Evolutionary conservation across 176 grass and related monocot genomes (phyloP), one percentile per base, ranked within the genome.

Genomic region (Juncus inflexus): DNA sequence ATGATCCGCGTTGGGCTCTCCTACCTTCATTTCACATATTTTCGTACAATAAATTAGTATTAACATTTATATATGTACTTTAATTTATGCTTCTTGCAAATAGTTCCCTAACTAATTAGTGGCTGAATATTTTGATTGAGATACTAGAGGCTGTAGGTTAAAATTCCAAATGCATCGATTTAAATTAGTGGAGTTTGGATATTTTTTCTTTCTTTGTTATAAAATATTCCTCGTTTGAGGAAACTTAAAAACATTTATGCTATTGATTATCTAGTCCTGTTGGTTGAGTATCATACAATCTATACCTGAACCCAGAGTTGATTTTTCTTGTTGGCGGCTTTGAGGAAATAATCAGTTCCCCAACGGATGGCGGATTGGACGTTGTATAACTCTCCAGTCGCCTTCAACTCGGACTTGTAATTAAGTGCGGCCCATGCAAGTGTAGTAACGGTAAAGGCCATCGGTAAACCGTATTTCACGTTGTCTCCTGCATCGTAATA

Each of bases 401-500:
- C 1, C 72, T 81, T 11, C 37, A 99, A 80, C 80, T 99, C 88
- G 1, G 75, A 28, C 40, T 79, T 37, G 69, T 84, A 92, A 55
- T 77, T 64, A 56, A 99, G 60, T 8, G 85, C 88, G 4, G 84
- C 71, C 94, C 94, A 99, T 61, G 94, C 88, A 0, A 99, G 80
- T 7, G 84, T 99, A 0, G 94, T 99, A 61, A 99, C 55, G 36
- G 94, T 99, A 75, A 99, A 99, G 3, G 88, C 94, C 58, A 99
- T 87, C 0, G 88, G 94, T 0, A 99, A 57, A 0, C 94, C 94
- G 70, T 92, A 99, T 78, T 99, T 99, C 0, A 99, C 88, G 49
- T 99, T 99, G 85, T 99, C 94, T 38, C 94, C 94, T 43, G 94
- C 94, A 68, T 99, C 94, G 35, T 99, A 99, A 78, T 92, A 99